Percentiles rank a stretch among this genome's conserved stretches.
phyloP scores from a whole-genome alignment of 2,329 filamentous ascomycete genomes.

The Diaporthe ilicicola region DNA sequence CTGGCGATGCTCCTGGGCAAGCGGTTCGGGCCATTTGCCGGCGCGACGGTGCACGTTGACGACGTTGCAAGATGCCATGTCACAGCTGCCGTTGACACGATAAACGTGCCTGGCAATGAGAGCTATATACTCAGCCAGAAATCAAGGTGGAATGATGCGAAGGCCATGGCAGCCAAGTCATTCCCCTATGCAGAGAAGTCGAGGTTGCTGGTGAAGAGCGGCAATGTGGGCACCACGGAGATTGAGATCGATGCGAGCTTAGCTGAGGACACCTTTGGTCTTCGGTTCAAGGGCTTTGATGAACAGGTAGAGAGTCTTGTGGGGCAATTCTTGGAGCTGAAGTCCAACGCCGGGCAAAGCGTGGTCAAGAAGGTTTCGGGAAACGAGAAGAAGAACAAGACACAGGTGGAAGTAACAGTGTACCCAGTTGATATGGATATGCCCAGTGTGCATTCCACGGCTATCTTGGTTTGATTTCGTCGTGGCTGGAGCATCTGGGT shows the following conservation, averaged over 20 bases:
- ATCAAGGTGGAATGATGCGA: constrained; percentile 49
- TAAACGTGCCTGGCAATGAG: constrained; percentile 41
- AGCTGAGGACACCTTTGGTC: constrained; percentile 40
- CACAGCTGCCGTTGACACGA: constrained; percentile 42
- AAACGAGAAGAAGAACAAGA: background rate
- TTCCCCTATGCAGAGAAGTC: constrained; percentile 41
- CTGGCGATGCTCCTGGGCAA: constrained; percentile 46
- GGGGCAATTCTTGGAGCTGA: constrained; percentile 40
- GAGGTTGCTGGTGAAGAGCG: constrained; percentile 38
- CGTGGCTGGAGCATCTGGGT: background rate
- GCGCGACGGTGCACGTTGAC: constrained; percentile 47
- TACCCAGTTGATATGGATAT: background rate
- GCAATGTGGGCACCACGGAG: constrained; percentile 37
- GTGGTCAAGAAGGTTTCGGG: background rate
- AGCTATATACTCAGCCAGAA: constrained; percentile 43
- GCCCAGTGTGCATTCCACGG: background rate
- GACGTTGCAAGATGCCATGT: constrained; percentile 51
- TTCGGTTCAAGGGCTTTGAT: constrained; percentile 39
- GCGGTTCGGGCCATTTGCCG: constrained; percentile 37
- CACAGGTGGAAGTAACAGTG: background rate
- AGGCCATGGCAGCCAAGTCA: constrained; percentile 45
- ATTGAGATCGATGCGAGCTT: constrained; percentile 42
- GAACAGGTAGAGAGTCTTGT: constrained; percentile 42
- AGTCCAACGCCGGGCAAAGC: background rate
- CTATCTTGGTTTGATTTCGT: background rate